Percentiles rank a stretch among this genome's conserved stretches.
Evolutionary conservation across 2,329 filamentous ascomycete species (phyloP).

Genomic region (Bipolaris sorokiniana): DNA sequence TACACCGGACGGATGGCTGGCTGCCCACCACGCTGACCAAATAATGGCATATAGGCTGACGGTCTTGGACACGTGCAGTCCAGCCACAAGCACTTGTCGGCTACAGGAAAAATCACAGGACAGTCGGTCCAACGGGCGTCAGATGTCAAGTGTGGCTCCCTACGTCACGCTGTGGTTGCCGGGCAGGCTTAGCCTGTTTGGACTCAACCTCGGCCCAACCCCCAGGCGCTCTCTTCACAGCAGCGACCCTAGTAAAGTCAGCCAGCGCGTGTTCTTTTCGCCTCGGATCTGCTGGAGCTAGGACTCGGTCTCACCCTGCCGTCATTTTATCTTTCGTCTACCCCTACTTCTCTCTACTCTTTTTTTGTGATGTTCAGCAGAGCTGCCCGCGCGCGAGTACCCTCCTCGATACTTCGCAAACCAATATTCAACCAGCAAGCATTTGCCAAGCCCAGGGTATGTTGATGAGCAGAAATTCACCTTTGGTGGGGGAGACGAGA

Average conservation of each 20-base stretch:
- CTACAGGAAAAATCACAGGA: no score
- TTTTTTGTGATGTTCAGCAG: slow-evolving; percentile 49
- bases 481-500: neutral
- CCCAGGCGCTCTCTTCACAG: slow-evolving; percentile 19
- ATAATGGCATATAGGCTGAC: neutral
- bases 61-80: neutral
- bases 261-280: slow-evolving; percentile 31
- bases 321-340: slow-evolving; percentile 14
- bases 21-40: neutral
- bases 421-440: slow-evolving; percentile 34
- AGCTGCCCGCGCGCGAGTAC: slow-evolving; percentile 48
- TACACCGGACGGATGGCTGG: neutral
- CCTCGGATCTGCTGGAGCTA: slow-evolving; percentile 29
- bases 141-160: neutral
- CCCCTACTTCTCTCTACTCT: slow-evolving; percentile 1
- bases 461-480: slow-evolving; percentile 1
- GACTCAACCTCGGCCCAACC: slow-evolving; percentile 26
- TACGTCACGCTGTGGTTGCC: slow-evolving; percentile 13
- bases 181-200: slow-evolving; percentile 11
- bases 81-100: no score
- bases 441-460: slow-evolving; percentile 38
- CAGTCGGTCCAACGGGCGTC: slow-evolving; percentile 18
- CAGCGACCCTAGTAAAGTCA: slow-evolving; percentile 21
- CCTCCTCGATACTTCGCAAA: slow-evolving; percentile 47
- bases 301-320: slow-evolving; percentile 21